Base-by-base conservation (phyloP, 2,329 filamentous ascomycete genomes). In the Claviceps sp. region DNA sequence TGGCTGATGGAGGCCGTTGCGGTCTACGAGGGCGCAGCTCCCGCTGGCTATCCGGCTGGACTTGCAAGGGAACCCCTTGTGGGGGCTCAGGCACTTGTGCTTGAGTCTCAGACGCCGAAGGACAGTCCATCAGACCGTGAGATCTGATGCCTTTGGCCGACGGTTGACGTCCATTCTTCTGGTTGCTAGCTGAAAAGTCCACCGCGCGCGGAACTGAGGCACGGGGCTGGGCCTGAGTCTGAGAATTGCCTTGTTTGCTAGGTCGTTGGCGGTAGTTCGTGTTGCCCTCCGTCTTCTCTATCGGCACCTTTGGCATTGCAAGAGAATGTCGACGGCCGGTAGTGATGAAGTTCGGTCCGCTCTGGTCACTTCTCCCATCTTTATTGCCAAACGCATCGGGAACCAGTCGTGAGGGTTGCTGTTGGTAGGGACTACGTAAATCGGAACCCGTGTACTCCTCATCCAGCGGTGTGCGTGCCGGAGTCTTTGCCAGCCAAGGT, bases 321-420 rank as follows among this genome's bases (percentile, higher is more conserved):
- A 54, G 45, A 16, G 52, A 54, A 45, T 52, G 50, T 42, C 52
- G 38, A 11, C 52, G 46, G 20, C 52, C 52, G 9, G 52, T 54
- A 20, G 47, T 54, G 29, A 52, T 54, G n/a, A 54, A 54, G n/a
- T 50, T 52, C 20, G 52, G 52, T 40, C 52, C 40, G 17, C 45
- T 47, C 29, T 44, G 51, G 36, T 45, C 45, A 26, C 13, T 17
- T 20, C 29, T 20, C 23, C 14, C 22, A 7, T 38, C 26, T 20
- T 47, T 38, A 4, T 46, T 40, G 29, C 9, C 37, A 6, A 16
- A 26, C 3, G 6, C 42, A 26, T 46, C 44, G 22, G 26, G 38
- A 6, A 38, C 22, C 44, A 23, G 20, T 38, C 36, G 51, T 44
- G 48, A 16, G 13, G 3, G 17, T 5, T 47, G 45, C 22, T 22